Evolutionary conservation across 2,329 filamentous ascomycete genomes (phyloP).

Genomic region (Tolypocladium inflatum): DNA sequence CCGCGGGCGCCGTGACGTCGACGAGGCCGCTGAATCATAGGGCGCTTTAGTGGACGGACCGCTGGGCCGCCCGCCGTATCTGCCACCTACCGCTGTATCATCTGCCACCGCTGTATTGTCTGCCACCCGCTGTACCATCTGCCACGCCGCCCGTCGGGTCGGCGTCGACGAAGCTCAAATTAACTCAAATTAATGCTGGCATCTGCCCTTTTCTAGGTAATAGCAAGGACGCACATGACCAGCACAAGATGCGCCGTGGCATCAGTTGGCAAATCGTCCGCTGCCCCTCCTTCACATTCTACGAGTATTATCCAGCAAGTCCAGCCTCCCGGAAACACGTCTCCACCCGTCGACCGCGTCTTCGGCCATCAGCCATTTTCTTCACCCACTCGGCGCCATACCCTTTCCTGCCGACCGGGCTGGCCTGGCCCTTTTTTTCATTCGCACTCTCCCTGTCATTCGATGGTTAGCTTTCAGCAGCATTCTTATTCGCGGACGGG

Average conservation of each 20-base stretch:
- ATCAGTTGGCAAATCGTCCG: neutral
- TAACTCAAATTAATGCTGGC: neutral
- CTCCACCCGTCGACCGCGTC: constrained; percentile 1
- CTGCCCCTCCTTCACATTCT: neutral
- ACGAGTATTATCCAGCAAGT: neutral
- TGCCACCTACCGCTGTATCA: no score
- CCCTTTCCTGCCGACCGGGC: neutral
- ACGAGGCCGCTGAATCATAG: neutral
- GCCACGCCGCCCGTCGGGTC: no score
- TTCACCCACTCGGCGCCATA: neutral
- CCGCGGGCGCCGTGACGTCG: constrained; percentile 1
- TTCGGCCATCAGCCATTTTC: neutral
- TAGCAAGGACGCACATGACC: neutral
- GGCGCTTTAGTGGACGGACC: neutral
- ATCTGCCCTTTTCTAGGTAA: neutral
- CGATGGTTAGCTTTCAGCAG: neutral
- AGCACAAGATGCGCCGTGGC: neutral
- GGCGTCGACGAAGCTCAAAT: neutral
- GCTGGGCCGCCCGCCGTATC: neutral
- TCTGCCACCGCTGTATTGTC: no score
- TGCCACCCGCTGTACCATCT: no score
- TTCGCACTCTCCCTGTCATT: neutral
- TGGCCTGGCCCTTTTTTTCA: neutral
- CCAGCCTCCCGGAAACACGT: constrained; percentile 1
- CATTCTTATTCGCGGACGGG: neutral